Conservation (phyloP, 2,329 filamentous ascomycete species). For the Amylocarpus encephaloides region DNA sequence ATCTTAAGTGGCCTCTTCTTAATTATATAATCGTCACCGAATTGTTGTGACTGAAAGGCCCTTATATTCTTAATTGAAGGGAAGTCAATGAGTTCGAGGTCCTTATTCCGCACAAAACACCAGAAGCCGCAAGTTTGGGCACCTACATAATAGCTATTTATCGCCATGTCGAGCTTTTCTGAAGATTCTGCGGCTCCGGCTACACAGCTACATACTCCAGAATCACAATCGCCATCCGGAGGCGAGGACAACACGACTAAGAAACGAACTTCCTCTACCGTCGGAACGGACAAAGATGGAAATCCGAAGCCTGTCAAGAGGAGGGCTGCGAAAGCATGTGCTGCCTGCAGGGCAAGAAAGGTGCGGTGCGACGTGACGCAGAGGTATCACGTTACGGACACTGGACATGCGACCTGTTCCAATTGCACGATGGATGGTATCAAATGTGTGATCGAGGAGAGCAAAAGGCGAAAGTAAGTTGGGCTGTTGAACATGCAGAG, state of each 20-base stretch:
- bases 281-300: constrained; percentile 15
- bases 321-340: constrained; percentile 85
- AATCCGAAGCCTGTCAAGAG: constrained; percentile 49
- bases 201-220: background rate
- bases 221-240: background rate
- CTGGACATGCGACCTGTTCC: constrained; percentile 27
- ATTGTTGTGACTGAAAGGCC: too few species aligned
- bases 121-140: too few species aligned
- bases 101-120: too few species aligned
- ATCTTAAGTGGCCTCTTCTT: too few species aligned
- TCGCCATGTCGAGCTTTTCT: too few species aligned
- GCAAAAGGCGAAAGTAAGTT: constrained; percentile 61
- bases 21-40: too few species aligned
- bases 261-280: constrained; percentile 18
- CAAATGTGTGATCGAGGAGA: constrained; percentile 49
- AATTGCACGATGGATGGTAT: constrained; percentile 39
- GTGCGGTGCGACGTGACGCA: constrained; percentile 93
- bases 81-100: too few species aligned
- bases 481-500: background rate
- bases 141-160: too few species aligned
- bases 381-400: constrained; percentile 33
- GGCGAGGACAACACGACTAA: constrained; percentile 4
- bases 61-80: too few species aligned
- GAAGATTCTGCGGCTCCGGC: background rate
- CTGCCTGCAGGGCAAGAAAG: constrained; percentile 81